These are phyloP conservation scores for Lactifluus hygrophoroides DNA, from an alignment of 768 basidiomycete species.

Conservation along the genomic window DNA sequence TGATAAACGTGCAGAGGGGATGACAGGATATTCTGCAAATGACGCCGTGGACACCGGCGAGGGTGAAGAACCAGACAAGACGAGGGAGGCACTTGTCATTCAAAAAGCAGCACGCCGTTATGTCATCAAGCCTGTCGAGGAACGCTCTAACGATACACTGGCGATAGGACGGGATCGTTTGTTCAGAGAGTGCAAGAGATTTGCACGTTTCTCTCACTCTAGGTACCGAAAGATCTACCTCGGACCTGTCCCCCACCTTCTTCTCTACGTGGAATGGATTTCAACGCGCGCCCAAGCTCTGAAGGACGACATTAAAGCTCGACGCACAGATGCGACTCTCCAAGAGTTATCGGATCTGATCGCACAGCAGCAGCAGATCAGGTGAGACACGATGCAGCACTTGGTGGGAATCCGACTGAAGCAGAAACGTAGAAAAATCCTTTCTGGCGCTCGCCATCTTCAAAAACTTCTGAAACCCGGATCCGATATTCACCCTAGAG, in stretches of 20 bases:
- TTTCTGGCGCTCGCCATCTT: not conserved
- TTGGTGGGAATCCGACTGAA: not conserved
- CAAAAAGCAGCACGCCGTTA: constrained; percentile 5
- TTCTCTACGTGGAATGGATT: constrained; percentile 14
- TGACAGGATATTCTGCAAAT: too few species aligned
- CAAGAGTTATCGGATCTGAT: constrained; percentile 5
- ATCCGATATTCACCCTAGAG: not conserved
- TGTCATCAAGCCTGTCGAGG: not conserved
- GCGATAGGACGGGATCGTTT: constrained; percentile 1
- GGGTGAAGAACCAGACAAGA: constrained; percentile 1
- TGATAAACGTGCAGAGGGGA: too few species aligned
- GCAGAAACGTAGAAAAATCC: not conserved
- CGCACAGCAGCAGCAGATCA: not conserved
- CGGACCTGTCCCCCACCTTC: constrained; percentile 12
- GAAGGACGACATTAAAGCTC: constrained; percentile 2
- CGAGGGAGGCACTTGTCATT: not conserved
- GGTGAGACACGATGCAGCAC: not conserved
- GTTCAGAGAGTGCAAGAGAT: constrained; percentile 4
- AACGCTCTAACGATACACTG: not conserved
- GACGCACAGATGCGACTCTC: not conserved
- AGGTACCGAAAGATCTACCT: constrained; percentile 8
- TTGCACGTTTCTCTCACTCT: not conserved
- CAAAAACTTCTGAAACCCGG: not conserved
- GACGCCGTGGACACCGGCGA: not conserved
- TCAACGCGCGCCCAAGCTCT: not conserved